These are phyloP conservation scores for Penicillium sp. DNA, from an alignment of 2,329 filamentous ascomycete species.

Conservation along the genomic window DNA sequence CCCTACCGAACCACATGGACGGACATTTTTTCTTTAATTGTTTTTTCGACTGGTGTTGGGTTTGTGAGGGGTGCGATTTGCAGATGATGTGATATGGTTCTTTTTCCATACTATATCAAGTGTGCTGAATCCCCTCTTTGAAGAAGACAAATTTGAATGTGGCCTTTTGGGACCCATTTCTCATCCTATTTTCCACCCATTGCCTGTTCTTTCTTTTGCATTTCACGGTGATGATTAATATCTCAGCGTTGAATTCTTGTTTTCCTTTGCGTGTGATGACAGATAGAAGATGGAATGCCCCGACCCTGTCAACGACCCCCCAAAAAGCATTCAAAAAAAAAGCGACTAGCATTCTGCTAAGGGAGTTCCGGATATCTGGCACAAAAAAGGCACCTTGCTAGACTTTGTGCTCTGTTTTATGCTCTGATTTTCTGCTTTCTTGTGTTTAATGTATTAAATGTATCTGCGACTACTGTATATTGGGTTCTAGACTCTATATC, in stretches of 20 bases:
- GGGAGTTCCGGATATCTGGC: slow-evolving; percentile 85
- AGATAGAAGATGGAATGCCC: slow-evolving; percentile 53
- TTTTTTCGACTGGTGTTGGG: slow-evolving; percentile 10
- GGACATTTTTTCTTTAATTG: slow-evolving; percentile 4
- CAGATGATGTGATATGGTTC: slow-evolving; percentile 28
- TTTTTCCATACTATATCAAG: slow-evolving; percentile 16
- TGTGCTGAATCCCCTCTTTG: slow-evolving; percentile 10
- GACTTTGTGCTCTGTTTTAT: slow-evolving; percentile 33
- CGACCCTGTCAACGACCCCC: slow-evolving; percentile 49
- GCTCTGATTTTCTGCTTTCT: slow-evolving; percentile 44
- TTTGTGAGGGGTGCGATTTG: slow-evolving; percentile 5
- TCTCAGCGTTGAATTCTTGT: slow-evolving; percentile 20
- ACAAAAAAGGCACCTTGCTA: slow-evolving; percentile 48
- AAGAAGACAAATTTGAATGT: slow-evolving; percentile 39
- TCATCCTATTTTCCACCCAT: slow-evolving; percentile 21
- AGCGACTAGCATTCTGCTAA: slow-evolving; percentile 48
- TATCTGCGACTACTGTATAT: slow-evolving; percentile 36
- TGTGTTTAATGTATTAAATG: slow-evolving; percentile 15
- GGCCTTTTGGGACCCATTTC: slow-evolving; percentile 30
- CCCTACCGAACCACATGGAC: slow-evolving; percentile 8
- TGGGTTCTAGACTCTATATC: slow-evolving; percentile 29
- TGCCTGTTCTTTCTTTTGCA: slow-evolving; percentile 28
- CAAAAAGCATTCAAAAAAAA: slow-evolving; percentile 53
- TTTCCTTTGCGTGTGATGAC: slow-evolving; percentile 27
- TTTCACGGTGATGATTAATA: slow-evolving; percentile 20